Base-by-base conservation (phyloP, 1,284 basidiomycete species). In the Puccinia novopanici region DNA sequence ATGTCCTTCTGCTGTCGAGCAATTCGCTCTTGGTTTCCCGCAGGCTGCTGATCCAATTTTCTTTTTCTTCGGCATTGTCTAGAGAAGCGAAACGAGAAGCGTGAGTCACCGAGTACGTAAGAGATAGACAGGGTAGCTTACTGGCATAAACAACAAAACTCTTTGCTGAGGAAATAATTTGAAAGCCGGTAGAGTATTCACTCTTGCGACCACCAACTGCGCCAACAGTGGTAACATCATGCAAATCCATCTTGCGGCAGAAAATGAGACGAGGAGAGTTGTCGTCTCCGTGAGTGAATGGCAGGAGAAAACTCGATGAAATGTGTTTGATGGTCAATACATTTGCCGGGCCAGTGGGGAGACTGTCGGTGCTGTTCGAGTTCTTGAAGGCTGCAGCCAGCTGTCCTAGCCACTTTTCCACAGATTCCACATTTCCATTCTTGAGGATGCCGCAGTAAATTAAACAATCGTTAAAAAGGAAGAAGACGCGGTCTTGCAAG, bases 381-480 rank as follows among this genome's bases (percentile, higher is more conserved):
- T 50, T 12, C 19, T 63, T 63, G 12, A 61, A 67, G n/a, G 61
- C 30, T 37, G 52, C 52, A n/a, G 19, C 48, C 30, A 72, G 22
- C 19, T 55, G 70, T 5, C 50, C 52, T n/a, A 76, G 61, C 75
- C 75, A 76, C 27, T 76, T 76, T 22, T 76, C 75, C 15, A 76
- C 59, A 40, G 75, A 76, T 67, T 67, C 75, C 12, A 54, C 61
- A 37, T 67, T 76, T 13, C 63, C 52, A 45, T 67, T 54, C 12
- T 55, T 76, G 19, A 76, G 48, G 19, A 67, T 37, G 1, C 59
- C 75, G 22, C 65, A 88, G 90, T 93, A 94, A 37, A 94, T 84
- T 24, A 95, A 85, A 82, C 90, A 91, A 85, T 95, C 93, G 10
- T 90, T 91, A 85, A 95, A 93, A 0, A 95, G 88, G 17, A 94